Evolutionary conservation across 768 basidiomycete genomes (phyloP), one percentile per base, ranked within the genome.

Genomic region (Tephrocybe sp.): DNA sequence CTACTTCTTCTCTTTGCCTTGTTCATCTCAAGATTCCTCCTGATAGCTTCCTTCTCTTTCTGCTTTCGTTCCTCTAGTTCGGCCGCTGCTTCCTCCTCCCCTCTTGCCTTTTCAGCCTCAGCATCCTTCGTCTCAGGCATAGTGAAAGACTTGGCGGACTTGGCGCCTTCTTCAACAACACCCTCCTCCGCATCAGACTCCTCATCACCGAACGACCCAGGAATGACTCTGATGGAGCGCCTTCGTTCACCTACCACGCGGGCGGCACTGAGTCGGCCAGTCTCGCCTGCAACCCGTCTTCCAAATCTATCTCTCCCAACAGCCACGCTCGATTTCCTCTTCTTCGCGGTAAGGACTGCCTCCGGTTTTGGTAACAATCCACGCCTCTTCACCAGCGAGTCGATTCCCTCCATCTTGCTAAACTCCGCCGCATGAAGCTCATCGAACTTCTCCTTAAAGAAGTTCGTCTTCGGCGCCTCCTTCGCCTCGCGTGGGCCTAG

Each of bases 381-480:
- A 42, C 65, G 66, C 45, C 68, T 66, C 59, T 62, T 70, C 30
- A 72, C 61, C 32, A 74, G 48, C 40, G 65, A 67, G 59, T 73
- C 77, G 60, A 91, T 90, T 6, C 86, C 84, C 57, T 88, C 86
- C 90, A 92, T 92, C 74, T 81, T 85, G 48, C 69, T 68, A 62
- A 91, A 91, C 50, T 80, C 78, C 30, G 77, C 73, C 48, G 84
- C 77, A 59, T 93, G 90, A 21, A 73, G 62, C 59, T 77, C 79
- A 18, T 85, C 78, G 61, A 90, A 77, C 59, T 73, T 77, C 48
- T 69, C 65, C 39, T 66, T 71, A 20, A 73, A 60, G 17, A 67
- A 68, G 26, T 62, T 62, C 23, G 58, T 57, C 44, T 56, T 67
- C 21, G 70, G 66, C n/a, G 68, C 53, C 4, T 62, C 65, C 50